Conservation (phyloP, 2,329 filamentous ascomycete genomes). For the Cordyceps tenuipes region DNA sequence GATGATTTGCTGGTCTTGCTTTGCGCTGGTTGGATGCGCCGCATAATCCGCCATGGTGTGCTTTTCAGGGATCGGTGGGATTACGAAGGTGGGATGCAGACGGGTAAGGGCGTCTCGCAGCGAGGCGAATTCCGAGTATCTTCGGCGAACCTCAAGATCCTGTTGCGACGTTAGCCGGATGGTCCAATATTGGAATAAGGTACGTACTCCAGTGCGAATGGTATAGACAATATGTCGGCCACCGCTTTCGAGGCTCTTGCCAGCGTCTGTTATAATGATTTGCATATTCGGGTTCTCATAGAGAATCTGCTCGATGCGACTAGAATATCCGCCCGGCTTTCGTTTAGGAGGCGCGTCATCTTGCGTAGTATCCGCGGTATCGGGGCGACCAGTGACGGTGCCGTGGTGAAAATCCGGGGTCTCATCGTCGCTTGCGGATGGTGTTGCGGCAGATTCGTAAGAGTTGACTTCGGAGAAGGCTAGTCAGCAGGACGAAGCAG, state of each 20-base stretch:
- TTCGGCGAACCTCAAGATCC: constrained; percentile 89
- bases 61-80: constrained; percentile 96
- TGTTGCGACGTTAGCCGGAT: constrained; percentile 28
- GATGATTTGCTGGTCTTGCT: constrained; percentile 95
- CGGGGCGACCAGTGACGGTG: constrained; percentile 28
- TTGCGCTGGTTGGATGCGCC: constrained; percentile 93
- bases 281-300: constrained; percentile 88
- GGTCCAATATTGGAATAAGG: not conserved
- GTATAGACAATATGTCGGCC: constrained; percentile 96
- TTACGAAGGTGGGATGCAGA: constrained; percentile 88
- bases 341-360: constrained; percentile 44
- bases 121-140: constrained; percentile 95
- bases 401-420: constrained; percentile 35
- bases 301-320: constrained; percentile 92
- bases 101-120: constrained; percentile 80
- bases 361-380: constrained; percentile 37
- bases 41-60: constrained; percentile 98
- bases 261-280: constrained; percentile 88
- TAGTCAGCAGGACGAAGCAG: not conserved
- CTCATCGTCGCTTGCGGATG: constrained; percentile 60
- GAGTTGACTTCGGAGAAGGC: constrained; percentile 20
- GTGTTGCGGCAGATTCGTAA: constrained; percentile 61
- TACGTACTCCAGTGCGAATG: constrained; percentile 79
- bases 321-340: constrained; percentile 85
- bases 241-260: constrained; percentile 87